Conservation (phyloP, 306 rosid species). For the Hippophae rhamnoides region DNA sequence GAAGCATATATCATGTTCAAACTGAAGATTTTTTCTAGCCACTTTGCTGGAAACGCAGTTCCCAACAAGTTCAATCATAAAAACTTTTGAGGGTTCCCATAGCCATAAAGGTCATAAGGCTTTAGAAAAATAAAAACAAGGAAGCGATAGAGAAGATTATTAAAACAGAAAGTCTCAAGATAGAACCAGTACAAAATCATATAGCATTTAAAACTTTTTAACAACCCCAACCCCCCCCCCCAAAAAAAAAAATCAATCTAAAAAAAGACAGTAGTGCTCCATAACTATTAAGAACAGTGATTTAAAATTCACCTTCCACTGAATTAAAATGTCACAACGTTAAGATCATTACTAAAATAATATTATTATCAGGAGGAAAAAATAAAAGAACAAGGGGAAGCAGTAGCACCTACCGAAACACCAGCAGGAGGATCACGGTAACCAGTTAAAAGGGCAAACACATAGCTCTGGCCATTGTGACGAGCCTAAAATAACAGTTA, state of each 20-base stretch:
- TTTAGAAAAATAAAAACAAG: background rate
- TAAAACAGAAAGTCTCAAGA: background rate
- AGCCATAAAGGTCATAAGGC: background rate
- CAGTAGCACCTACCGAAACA: slow-evolving; percentile 48
- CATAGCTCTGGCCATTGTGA: slow-evolving; percentile 93
- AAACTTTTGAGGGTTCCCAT: background rate
- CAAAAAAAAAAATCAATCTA: too few species aligned
- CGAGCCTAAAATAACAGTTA: slow-evolving; percentile 66
- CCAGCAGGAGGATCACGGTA: slow-evolving; percentile 98
- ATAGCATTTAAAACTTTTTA: background rate
- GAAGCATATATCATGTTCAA: too few species aligned
- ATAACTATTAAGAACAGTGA: background rate
- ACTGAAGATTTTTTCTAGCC: too few species aligned
- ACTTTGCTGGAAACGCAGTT: too few species aligned
- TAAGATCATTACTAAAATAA: background rate
- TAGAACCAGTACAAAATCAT: background rate
- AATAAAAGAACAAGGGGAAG: background rate
- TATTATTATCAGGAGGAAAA: background rate
- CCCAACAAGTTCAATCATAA: background rate
- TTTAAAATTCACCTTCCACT: background rate
- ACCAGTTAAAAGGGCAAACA: slow-evolving; percentile 81
- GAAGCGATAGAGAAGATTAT: background rate
- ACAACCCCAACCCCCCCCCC: too few species aligned
- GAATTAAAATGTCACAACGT: background rate
- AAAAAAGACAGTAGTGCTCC: too few species aligned